Evolutionary conservation across 148 eudicot species (phyloP), one percentile per base, ranked within the genome.

Genomic region (Chenopodium album): DNA sequence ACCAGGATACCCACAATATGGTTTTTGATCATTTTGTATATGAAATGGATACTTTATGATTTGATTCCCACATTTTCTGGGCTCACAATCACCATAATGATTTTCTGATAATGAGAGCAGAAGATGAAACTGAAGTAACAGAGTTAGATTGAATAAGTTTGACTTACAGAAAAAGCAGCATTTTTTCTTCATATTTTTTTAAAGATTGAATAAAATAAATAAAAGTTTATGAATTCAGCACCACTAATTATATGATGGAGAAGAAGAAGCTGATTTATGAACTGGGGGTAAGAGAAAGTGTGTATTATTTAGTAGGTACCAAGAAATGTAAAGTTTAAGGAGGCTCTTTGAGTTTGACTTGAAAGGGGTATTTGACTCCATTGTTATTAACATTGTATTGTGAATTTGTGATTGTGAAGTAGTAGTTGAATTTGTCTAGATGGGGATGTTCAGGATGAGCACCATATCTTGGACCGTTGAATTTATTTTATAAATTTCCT

Each of bases 1-100:
- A 46, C 91, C 90, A 47, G 90, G 90, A 77, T 76, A 88, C 47
- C 95, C 93, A 78, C 95, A 92, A 65, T 31, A 85, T 1, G 87
- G 9, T 9, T 87, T 20, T 72, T 88, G 90, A 41, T 47, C 54
- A 2, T 79, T 80, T 41, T 46, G 1, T 17, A 90, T 81, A 60
- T 82, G 56, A 22, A 92, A 92, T 0, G 95, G 93, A 31, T 82
- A 92, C 1, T 71, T 83, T 31, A 92, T 87, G 37, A 11, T 85
- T 50, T 83, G 75, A 73, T 78, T 23, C 10, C 89, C 90, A 76
- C 93, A 89, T 17, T 64, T 73, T 20, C 26, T 64, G 4, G 87
- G 75, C 8, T 9, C 54, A 2, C 93, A 90, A 16, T 84, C 81
- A 23, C 83, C 82, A 37, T 79, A 89, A 16, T 68, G 59, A 52